Evolutionary conservation across 179 eudicot species (phyloP).

Genomic region (Monotropa hypopitys): DNA sequence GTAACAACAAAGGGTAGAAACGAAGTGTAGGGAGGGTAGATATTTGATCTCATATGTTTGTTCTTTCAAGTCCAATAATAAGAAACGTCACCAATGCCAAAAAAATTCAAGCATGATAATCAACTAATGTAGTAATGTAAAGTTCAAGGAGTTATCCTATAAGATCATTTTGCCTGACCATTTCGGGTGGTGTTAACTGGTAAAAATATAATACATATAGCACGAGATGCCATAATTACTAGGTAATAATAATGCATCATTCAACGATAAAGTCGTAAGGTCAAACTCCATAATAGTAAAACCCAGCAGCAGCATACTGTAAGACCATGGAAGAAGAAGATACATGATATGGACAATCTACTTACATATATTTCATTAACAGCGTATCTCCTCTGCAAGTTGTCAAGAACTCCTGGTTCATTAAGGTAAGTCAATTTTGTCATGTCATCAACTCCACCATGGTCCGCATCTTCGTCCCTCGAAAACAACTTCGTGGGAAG

Average conservation of each 20-base stretch:
- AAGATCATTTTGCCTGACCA: not conserved
- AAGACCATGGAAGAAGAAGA: not conserved
- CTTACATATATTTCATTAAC: constrained; percentile 92
- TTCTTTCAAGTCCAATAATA: not conserved
- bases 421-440: constrained; percentile 88
- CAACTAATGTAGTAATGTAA: not conserved
- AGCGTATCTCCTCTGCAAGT: constrained; percentile 79
- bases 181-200: not conserved
- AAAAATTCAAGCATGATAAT: not conserved
- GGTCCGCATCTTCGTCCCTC: constrained; percentile 83
- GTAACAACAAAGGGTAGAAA: not conserved
- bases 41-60: not conserved
- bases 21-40: not conserved
- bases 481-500: constrained; percentile 53
- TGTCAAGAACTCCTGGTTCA: constrained; percentile 92
- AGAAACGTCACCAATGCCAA: not conserved
- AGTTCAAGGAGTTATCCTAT: not conserved
- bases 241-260: not conserved
- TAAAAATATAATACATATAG: not conserved
- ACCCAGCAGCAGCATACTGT: not conserved
- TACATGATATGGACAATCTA: constrained; percentile 6
- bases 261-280: not conserved
- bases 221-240: not conserved
- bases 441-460: constrained; percentile 99
- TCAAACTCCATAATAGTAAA: not conserved